Conservation (phyloP, 2,329 filamentous ascomycete genomes). For the Monilinia vaccinii-corymbosi region DNA sequence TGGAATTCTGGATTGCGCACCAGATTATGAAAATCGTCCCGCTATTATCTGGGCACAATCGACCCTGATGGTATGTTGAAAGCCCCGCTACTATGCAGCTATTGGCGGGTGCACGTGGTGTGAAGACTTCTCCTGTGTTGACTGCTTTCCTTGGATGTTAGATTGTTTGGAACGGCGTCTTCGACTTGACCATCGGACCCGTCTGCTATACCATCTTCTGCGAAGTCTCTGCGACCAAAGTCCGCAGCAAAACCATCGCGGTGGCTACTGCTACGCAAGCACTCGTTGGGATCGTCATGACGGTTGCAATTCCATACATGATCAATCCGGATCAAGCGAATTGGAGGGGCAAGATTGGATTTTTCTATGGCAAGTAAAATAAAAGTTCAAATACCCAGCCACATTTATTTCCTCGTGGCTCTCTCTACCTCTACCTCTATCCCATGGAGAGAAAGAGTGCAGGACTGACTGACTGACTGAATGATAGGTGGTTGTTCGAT, state of each 20-base stretch:
- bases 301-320: slow-evolving; percentile 24
- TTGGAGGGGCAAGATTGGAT: slow-evolving; percentile 24
- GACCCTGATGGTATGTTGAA: slow-evolving; percentile 19
- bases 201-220: slow-evolving; percentile 36
- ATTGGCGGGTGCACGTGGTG: background rate
- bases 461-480: too few species aligned
- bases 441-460: background rate
- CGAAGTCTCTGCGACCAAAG: slow-evolving; percentile 36
- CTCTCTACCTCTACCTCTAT: too few species aligned
- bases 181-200: slow-evolving; percentile 27
- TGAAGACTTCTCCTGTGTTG: background rate
- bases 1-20: slow-evolving; percentile 29
- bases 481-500: slow-evolving; percentile 33
- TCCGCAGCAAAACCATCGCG: slow-evolving; percentile 28
- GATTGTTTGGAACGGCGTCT: slow-evolving; percentile 21
- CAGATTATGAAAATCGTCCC: slow-evolving; percentile 23
- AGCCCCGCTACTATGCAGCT: slow-evolving; percentile 28
- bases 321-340: slow-evolving; percentile 31
- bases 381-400: too few species aligned
- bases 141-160: background rate
- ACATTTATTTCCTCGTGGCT: background rate
- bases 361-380: slow-evolving; percentile 24
- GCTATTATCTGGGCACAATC: slow-evolving; percentile 19
- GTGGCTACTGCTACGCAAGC: slow-evolving; percentile 20
- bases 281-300: slow-evolving; percentile 18